Percentiles rank a stretch among this genome's conserved stretches.
These are phyloP conservation scores for Beauveria australis DNA, from an alignment of 2,329 filamentous ascomycete genomes.

Conservation along the genomic window DNA sequence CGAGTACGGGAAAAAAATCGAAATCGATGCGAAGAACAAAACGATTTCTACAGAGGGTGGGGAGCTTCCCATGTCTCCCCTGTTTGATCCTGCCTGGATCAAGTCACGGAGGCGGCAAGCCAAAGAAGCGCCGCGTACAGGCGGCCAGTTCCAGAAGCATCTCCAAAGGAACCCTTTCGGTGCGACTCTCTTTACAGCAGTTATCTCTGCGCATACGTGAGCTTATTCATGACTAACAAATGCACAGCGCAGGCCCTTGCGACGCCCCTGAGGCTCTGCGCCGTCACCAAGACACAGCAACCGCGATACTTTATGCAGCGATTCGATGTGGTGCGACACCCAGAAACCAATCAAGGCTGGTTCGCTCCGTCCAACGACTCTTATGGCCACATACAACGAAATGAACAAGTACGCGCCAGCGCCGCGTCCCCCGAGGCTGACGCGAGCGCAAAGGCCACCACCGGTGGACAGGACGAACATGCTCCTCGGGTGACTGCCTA, in stretches of 20 bases:
- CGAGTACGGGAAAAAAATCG: constrained; percentile 21
- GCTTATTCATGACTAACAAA: not conserved
- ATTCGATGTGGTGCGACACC: constrained; percentile 49
- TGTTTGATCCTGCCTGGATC: constrained; percentile 45
- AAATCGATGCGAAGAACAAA: constrained; percentile 32
- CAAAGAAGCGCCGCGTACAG: constrained; percentile 26
- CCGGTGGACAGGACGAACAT: not conserved
- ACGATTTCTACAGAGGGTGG: constrained; percentile 38
- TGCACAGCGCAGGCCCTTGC: constrained; percentile 51
- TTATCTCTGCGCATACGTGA: not conserved
- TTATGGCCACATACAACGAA: constrained; percentile 19
- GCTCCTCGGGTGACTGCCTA: constrained; percentile 13
- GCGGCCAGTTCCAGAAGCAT: constrained; percentile 46
- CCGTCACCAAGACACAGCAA: constrained; percentile 37
- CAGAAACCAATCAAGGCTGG: constrained; percentile 44
- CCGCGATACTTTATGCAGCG: constrained; percentile 57
- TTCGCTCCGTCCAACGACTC: constrained; percentile 42
- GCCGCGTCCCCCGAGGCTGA: not conserved
- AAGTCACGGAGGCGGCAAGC: constrained; percentile 34
- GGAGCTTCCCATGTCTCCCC: constrained; percentile 43
- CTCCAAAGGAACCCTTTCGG: constrained; percentile 58
- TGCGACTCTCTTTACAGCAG: constrained; percentile 22
- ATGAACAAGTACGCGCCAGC: not conserved
- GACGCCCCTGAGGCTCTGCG: constrained; percentile 50
- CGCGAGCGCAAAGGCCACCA: not conserved